Base-by-base conservation (phyloP, 805 yeast genomes). In the Cyberlindnera euphorbiiphila region DNA sequence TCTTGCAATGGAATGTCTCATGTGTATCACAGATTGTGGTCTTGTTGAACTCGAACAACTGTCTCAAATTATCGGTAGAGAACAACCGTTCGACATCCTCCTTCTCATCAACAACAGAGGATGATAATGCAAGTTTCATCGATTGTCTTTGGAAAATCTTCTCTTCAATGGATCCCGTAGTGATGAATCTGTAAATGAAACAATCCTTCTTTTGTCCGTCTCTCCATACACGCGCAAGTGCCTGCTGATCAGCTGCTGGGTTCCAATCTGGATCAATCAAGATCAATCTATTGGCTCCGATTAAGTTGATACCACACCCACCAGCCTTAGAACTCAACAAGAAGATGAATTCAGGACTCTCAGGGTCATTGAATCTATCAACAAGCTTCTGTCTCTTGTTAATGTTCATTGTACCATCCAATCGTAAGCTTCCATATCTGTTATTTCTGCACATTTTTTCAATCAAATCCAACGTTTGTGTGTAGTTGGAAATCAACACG, bases 181-280 rank as follows among this genome's bases (percentile, higher is more conserved):
- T 75, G 40, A 91, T 89, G 50, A 93, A 89, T 49, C 98, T 70
- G 60, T 93, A 93, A 27, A 91, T 93, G 54, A 83, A 91, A 65
- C 98, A 93, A 59, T 85, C 95, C 61, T 91, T 93, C 69, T 85
- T 91, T 57, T 91, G 98, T 0, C 98, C 98, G 64, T 93, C 98
- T 70, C 98, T 79, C 98, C 98, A 93, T 5, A 93, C 96, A 60
- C 98, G 75, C 0, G 98, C 98, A 45, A 93, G 68, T 0, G 98
- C 98, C 62, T 91, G 98, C 59, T 93, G 98, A 57, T 91, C 98
- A 1, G 96, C 82, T 0, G 98, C 98, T 0, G 98, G 98, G 54
- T 91, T 91, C 98, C 98, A 93, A 59, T 93, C 98, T 0, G 84
- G 84, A 57, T 93, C 98, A 56, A 93, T 69, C 32, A 93, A 65